phyloP scores from a whole-genome alignment of 2,329 filamentous ascomycete species.

The Rhynchosporium secalis region DNA sequence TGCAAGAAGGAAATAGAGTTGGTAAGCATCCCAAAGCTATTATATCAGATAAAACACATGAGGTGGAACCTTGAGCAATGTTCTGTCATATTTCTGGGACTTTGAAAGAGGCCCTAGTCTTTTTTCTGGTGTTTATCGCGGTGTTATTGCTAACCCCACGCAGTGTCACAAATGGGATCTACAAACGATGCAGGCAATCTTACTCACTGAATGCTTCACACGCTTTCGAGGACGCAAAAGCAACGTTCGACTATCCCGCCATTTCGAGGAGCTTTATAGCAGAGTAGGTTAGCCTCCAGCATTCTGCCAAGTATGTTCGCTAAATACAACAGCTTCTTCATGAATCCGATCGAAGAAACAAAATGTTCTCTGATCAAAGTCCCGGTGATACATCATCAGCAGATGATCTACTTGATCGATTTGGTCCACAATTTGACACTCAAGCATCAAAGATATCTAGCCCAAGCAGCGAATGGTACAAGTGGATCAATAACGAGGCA shows the following conservation, averaged over 20 bases:
- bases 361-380: conserved; percentile 21
- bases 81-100: too few species aligned
- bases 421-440: conserved; percentile 19
- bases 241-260: conserved; percentile 31
- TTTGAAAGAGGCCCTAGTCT: too few species aligned
- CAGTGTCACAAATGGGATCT: conserved; percentile 33
- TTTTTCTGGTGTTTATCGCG: too few species aligned
- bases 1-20: conserved; percentile 35
- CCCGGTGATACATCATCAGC: conserved; percentile 24
- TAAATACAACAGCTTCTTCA: conserved; percentile 26
- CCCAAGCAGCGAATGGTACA: conserved; percentile 44
- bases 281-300: conserved; percentile 29
- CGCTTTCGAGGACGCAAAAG: conserved; percentile 37
- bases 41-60: too few species aligned
- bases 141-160: neutral
- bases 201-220: conserved; percentile 39
- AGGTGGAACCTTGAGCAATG: too few species aligned
- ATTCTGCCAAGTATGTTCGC: neutral
- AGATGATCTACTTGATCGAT: conserved; percentile 27
- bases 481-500: conserved; percentile 55
- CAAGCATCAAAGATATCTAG: conserved; percentile 19
- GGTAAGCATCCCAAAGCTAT: conserved; percentile 24
- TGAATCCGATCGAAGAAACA: conserved; percentile 23
- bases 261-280: conserved; percentile 35
- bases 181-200: conserved; percentile 38